Base-by-base conservation (phyloP, 1,284 basidiomycete genomes). In the Taiwanofungus camphoratus region DNA sequence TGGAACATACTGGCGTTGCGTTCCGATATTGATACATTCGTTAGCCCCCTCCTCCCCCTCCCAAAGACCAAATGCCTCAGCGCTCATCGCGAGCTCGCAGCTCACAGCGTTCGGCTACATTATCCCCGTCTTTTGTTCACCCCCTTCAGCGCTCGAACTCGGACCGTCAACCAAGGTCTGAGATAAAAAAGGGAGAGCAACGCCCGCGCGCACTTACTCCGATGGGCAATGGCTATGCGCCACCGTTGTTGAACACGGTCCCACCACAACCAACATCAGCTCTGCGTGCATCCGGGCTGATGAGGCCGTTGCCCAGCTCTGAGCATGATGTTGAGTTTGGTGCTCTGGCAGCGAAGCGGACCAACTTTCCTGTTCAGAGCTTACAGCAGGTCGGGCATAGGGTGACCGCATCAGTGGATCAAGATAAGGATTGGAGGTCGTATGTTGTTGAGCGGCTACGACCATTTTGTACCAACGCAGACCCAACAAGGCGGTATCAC, bases 391-490 rank as follows among this genome's bases (percentile, higher is more conserved):
- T 72, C 5, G 69, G 75, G 6, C 54, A 54, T 6, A 51, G 58
- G 18, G 53, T 52, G 19, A 77, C 72, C n/a, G 81, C 87, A 23
- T 89, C 88, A 0, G 87, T 92, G 1, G 71, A 92, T 44, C 68
- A 91, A 51, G 85, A 87, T 60, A 84, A 87, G 58, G 82, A 81
- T 50, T 86, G 87, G 58, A 89, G 93, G 49, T 81, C 84, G 52
- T 93, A 97, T 58, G 92, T 98, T 48, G 85, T 99, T 49, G 86
- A 84, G 56, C 82, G 92, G 34, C 66, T 99, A 57, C 87, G 92
- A 61, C 83, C 86, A 54, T 98, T 99, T 57, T 99, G 96, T 63
- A 95, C 94, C 1, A 92, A 96, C 59, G 94, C 93, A 4, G 96
- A 99, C 65, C 96, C 96, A 30, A 97, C 93, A 40, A 82, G 82